Base-by-base conservation (phyloP, 148 eudicot genomes). In the Amaranthus cruentus region DNA sequence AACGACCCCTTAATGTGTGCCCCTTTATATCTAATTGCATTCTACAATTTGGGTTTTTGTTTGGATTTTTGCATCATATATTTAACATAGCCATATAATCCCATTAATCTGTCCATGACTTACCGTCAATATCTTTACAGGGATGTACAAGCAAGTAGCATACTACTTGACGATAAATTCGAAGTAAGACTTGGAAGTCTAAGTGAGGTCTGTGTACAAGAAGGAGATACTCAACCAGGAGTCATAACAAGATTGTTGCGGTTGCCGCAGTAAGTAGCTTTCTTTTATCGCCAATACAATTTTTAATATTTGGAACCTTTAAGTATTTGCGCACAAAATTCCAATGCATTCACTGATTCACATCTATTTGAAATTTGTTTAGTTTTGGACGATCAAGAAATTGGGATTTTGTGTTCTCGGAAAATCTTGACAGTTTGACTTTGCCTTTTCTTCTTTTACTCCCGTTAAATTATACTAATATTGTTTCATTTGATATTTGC, bases 81-180 rank as follows among this genome's bases (percentile, higher is more conserved):
- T 28, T 0, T 2, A 28, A 28, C 38, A 28, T 28, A 28, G 38
- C 38, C 38, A 28, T 28, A 28, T 28, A 28, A 28, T 28, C 38
- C 38, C 38, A 28, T 28, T 28, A 28, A 28, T 28, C 2, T 28
- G 38, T 28, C 38, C 38, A 28, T 28, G 38, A 28, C 38, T 28
- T 28, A 28, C 38, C 38, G 38, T 28, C 38, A 28, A 28, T 28
- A 2, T 28, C 38, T 28, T 51, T 82, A 77, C 65, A 96, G 99
- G 83, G 97, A 96, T 85, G 81, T 92, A 28, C 99, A 96, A 87
- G 97, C 99, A 66, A 92, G 95, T 85, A 96, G 99, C 77, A 90
- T 96, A 76, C 89, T 96, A 65, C 97, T 96, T 79, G 99, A 96
- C 75, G 99, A 96, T 77, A 96, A 92, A 84, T 96, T 87, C 82